Base-by-base conservation (phyloP, 2,329 filamentous ascomycete species). In the Fusarium avenaceum region DNA sequence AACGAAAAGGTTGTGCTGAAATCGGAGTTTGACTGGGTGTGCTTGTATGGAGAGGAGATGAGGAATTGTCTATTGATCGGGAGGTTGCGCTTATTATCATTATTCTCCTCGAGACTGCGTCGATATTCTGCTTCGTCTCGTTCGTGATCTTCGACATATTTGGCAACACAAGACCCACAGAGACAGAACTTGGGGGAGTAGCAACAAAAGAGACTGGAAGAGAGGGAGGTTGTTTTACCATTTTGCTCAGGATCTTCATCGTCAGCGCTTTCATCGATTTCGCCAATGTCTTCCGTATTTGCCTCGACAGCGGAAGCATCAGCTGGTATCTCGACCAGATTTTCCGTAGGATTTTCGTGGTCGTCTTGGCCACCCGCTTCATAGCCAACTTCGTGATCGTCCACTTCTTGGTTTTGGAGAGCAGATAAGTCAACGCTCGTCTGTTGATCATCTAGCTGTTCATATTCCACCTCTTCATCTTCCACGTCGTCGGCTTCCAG, bases 151-250 rank as follows among this genome's bases (percentile, higher is more conserved):
- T 47, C 54, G 26, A 63, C 24, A 40, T 72, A 71, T 13, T 47
- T 50, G 20, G 67, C 42, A 35, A 71, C 54, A 28, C 65, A 72
- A 5, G 45, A 30, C 9, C 32, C 15, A 35, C 71, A 73, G 26
- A 69, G 62, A 19, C 69, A 73, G 46, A 73, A 71, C 19, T 53
- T 30, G 13, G 68, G 67, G 44, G 57, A 58, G 46, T 65, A 57
- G 59, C 71, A 74, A 59, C 15, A 46, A 53, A 57, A 35, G 46
- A 30, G 51, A 53, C 17, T 46, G 40, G 47, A 47, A 59, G 63
- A 58, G 24, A 19, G 39, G 46, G 48, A 49, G 66, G 63, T 54
- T 30, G 43, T 38, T 57, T 72, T 74, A 76, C 74, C 74, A 45
- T 76, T 71, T 67, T 62, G 59, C 56, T 71, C 64, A 32, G 63